phyloP scores from a whole-genome alignment of 805 yeast species.

The Candida cerambycidarum region DNA sequence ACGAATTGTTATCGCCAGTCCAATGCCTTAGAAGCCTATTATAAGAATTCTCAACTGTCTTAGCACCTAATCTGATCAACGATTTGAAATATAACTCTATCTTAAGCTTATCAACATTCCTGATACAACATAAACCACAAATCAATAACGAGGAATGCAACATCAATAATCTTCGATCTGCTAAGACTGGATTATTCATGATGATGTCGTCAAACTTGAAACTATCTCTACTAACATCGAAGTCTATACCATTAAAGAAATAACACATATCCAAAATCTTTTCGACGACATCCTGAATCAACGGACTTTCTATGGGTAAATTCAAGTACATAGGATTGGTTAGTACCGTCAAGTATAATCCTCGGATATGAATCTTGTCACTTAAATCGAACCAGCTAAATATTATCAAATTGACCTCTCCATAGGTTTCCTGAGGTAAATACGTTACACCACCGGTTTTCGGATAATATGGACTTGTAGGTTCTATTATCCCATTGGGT shows the following conservation, averaged over 20 bases:
- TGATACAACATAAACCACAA: constrained; percentile 16
- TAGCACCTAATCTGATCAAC: constrained; percentile 14
- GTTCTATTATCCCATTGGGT: constrained; percentile 13
- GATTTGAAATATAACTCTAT: constrained; percentile 16
- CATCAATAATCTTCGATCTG: constrained; percentile 17
- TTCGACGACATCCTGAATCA: constrained; percentile 18
- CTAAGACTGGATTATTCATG: constrained; percentile 7
- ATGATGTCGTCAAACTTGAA: constrained; percentile 11
- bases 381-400: constrained; percentile 51
- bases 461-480: constrained; percentile 16
- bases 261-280: constrained; percentile 17
- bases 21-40: constrained; percentile 11
- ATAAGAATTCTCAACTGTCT: constrained; percentile 16
- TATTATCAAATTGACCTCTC: constrained; percentile 17
- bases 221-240: constrained; percentile 4
- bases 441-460: constrained; percentile 14
- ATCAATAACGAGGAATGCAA: constrained; percentile 16
- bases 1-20: constrained; percentile 10
- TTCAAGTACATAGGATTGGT: constrained; percentile 14
- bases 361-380: constrained; percentile 41
- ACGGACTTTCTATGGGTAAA: constrained; percentile 9
- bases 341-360: constrained; percentile 31
- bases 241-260: constrained; percentile 17
- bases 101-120: constrained; percentile 10
- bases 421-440: constrained; percentile 18